Conservation (phyloP, 768 basidiomycete genomes). For the Hericium coralloides region DNA sequence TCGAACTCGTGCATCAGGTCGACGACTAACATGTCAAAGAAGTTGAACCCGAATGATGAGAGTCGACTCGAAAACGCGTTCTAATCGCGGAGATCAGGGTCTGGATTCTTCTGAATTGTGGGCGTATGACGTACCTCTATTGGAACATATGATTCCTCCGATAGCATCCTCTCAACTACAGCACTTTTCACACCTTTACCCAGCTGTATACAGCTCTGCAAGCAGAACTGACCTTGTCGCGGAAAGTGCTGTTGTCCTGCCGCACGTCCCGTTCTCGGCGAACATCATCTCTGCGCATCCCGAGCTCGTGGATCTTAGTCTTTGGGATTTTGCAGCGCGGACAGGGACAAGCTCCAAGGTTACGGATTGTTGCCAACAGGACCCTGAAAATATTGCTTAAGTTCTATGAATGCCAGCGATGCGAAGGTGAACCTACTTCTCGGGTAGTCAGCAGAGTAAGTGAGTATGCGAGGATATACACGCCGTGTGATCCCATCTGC, state of each 20-base stretch:
- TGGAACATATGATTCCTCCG: conserved; percentile 22
- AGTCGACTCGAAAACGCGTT: conserved; percentile 26
- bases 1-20: conserved; percentile 36
- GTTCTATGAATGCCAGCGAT: conserved; percentile 1
- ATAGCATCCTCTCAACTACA: conserved; percentile 6
- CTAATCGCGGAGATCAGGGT: conserved; percentile 12
- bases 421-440: conserved; percentile 21
- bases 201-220: not conserved
- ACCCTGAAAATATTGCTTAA: conserved; percentile 16
- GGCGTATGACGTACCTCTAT: conserved; percentile 14
- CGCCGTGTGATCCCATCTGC: too few relatives aligned
- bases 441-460: conserved; percentile 27
- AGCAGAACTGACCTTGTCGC: conserved; percentile 3
- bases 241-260: not conserved
- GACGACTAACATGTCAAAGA: conserved; percentile 20
- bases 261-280: conserved; percentile 5
- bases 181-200: not conserved
- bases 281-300: conserved; percentile 15
- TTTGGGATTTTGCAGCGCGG: conserved; percentile 20
- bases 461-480: conserved; percentile 20
- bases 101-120: not conserved
- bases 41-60: conserved; percentile 14
- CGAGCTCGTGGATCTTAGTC: too few relatives aligned
- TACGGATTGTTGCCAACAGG: conserved; percentile 15
- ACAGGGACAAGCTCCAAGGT: conserved; percentile 22